Conservation (phyloP, 768 basidiomycete genomes). For the Tylopilus felleus region DNA sequence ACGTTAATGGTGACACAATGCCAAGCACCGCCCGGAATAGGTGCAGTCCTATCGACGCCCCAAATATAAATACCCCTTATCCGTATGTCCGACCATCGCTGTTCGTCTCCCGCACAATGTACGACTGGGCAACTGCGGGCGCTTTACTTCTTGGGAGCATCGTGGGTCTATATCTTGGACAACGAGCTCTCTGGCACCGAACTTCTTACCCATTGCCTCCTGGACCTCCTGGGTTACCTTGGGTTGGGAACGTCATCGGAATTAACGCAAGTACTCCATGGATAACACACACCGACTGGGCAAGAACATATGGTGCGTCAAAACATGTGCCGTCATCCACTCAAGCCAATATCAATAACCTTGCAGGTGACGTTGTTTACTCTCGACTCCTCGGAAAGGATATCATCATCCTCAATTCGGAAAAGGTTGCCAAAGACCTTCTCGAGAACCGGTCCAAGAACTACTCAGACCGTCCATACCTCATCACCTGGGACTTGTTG, state of each 20-base stretch:
- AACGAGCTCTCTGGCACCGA: not conserved
- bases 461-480: constrained; percentile 46
- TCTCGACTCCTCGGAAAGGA: constrained; percentile 40
- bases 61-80: not conserved
- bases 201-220: constrained; percentile 3
- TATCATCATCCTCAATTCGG: constrained; percentile 36
- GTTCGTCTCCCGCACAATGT: not conserved
- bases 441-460: constrained; percentile 40
- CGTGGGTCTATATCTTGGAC: not conserved
- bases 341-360: not conserved
- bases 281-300: constrained; percentile 11
- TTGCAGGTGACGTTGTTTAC: constrained; percentile 6
- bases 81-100: not conserved
- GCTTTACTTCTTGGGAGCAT: not conserved
- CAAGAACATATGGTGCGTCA: constrained; percentile 4
- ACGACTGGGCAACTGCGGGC: not conserved
- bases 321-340: constrained; percentile 10
- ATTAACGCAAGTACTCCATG: constrained; percentile 1
- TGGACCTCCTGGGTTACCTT: constrained; percentile 8
- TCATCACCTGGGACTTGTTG: constrained; percentile 17
- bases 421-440: constrained; percentile 8
- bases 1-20: no score
- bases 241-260: constrained; percentile 4
- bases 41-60: no score
- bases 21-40: no score